Conservation (phyloP, 768 basidiomycete genomes). For the Agaricus subrufescens region DNA sequence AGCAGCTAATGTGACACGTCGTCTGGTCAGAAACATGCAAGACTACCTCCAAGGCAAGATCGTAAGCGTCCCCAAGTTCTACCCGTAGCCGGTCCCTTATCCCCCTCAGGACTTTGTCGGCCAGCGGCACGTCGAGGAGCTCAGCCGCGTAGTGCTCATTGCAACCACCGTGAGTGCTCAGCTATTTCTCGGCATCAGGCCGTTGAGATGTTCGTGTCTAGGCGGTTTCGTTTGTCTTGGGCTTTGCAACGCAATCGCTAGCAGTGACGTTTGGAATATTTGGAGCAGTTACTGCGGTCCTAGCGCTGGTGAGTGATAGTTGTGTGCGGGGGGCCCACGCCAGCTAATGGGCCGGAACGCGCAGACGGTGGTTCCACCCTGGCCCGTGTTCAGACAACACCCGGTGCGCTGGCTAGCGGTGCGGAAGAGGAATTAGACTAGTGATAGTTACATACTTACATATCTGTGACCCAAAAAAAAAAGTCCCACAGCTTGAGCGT, state of each 20-base stretch:
- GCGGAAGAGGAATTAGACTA: slow-evolving; percentile 22
- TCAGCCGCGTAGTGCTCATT: slow-evolving; percentile 39
- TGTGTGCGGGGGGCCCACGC: neutral
- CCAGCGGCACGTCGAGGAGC: slow-evolving; percentile 47
- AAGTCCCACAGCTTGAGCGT: slow-evolving; percentile 9
- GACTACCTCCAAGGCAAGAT: slow-evolving; percentile 14
- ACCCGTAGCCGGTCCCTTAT: too few species aligned
- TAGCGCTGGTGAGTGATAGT: slow-evolving; percentile 37
- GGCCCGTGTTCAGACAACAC: slow-evolving; percentile 61
- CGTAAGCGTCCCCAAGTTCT: slow-evolving; percentile 3
- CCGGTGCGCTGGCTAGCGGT: slow-evolving; percentile 58
- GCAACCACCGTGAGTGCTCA: slow-evolving; percentile 20
- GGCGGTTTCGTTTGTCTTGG: slow-evolving; percentile 52
- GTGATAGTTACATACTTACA: neutral
- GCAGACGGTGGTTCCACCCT: slow-evolving; percentile 63
- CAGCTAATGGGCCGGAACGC: neutral
- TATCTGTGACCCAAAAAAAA: slow-evolving; percentile 12
- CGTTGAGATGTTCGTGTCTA: slow-evolving; percentile 16
- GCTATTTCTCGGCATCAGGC: too few species aligned
- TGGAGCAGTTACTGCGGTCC: slow-evolving; percentile 29
- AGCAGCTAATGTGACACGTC: neutral
- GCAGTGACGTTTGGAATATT: slow-evolving; percentile 48
- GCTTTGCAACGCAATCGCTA: slow-evolving; percentile 54
- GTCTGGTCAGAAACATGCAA: slow-evolving; percentile 1
- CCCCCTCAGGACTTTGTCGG: slow-evolving; percentile 54